Conservation (phyloP, 768 basidiomycete genomes). For the Tephrocybe rancida region DNA sequence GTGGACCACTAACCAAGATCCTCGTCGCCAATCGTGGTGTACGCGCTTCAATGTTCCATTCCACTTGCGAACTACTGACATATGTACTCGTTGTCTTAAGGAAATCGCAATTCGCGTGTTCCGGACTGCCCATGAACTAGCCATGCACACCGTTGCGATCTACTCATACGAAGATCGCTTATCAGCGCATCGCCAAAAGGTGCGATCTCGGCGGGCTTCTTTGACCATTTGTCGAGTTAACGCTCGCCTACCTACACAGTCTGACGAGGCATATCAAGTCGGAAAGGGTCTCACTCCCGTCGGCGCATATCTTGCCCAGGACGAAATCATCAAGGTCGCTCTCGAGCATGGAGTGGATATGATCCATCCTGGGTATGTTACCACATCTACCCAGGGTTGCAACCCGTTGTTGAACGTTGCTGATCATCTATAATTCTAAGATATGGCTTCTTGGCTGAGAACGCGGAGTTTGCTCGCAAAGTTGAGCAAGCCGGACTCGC, state of each 20-base stretch:
- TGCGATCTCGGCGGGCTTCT: slow-evolving; percentile 26
- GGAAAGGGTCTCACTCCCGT: slow-evolving; percentile 97
- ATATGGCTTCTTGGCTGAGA: slow-evolving; percentile 98
- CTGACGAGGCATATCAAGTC: slow-evolving; percentile 98
- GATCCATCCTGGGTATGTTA: slow-evolving; percentile 93
- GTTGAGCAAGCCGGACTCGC: slow-evolving; percentile 97
- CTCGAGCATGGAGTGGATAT: slow-evolving; percentile 98
- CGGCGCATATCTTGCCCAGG: slow-evolving; percentile 95
- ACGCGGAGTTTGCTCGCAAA: slow-evolving; percentile 95
- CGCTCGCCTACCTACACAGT: slow-evolving; percentile 45
- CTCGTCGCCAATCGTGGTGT: slow-evolving; percentile 92
- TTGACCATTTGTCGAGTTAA: slow-evolving; percentile 30
- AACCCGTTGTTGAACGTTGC: background rate
- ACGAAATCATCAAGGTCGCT: slow-evolving; percentile 96
- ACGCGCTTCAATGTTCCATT: slow-evolving; percentile 31
- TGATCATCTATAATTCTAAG: slow-evolving; percentile 38
- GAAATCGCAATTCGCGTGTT: slow-evolving; percentile 99
- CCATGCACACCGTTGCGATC: slow-evolving; percentile 99
- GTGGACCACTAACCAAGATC: slow-evolving; percentile 88
- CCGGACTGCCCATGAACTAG: slow-evolving; percentile 96
- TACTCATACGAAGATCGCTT: slow-evolving; percentile 97
- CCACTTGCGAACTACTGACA: slow-evolving; percentile 9
- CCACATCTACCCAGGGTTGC: background rate
- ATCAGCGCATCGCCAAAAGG: slow-evolving; percentile 98
- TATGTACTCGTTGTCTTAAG: slow-evolving; percentile 43